phyloP scores from a whole-genome alignment of 2,329 filamentous ascomycete species.

The Aspergillus arachidicola region DNA sequence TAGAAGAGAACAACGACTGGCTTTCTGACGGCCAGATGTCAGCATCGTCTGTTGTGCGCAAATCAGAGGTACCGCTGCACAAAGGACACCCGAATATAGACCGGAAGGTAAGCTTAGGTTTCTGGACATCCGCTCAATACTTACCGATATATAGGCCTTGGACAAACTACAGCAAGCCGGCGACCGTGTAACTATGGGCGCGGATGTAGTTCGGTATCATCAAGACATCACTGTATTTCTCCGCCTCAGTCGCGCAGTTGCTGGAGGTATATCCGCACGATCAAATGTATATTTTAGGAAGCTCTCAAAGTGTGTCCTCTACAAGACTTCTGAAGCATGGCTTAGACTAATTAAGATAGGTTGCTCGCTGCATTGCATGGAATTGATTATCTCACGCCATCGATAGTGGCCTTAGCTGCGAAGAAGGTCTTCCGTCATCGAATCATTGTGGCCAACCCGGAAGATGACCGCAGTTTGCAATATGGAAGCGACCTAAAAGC shows the following conservation, averaged over 20 bases:
- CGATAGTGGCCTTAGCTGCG: slow-evolving; percentile 78
- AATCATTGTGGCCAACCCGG: slow-evolving; percentile 68
- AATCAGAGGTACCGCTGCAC: slow-evolving; percentile 21
- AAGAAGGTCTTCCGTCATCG: slow-evolving; percentile 88
- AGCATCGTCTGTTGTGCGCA: slow-evolving; percentile 41
- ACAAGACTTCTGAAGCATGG: not conserved
- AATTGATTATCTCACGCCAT: slow-evolving; percentile 79
- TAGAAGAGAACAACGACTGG: slow-evolving; percentile 62
- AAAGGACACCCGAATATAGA: slow-evolving; percentile 25
- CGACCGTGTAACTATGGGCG: slow-evolving; percentile 63
- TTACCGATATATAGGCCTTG: slow-evolving; percentile 43
- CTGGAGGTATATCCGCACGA: slow-evolving; percentile 72
- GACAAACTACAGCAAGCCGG: slow-evolving; percentile 62
- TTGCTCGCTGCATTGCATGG: slow-evolving; percentile 77
- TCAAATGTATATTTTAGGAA: slow-evolving; percentile 77
- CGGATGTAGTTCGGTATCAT: slow-evolving; percentile 81
- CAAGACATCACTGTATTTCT: slow-evolving; percentile 87
- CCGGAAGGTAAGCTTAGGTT: slow-evolving; percentile 22
- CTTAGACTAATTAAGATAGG: slow-evolving; percentile 16
- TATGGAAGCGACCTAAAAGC: slow-evolving; percentile 82
- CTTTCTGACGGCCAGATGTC: slow-evolving; percentile 39
- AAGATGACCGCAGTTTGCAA: slow-evolving; percentile 82
- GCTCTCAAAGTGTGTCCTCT: slow-evolving; percentile 55
- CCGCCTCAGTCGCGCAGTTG: slow-evolving; percentile 82
- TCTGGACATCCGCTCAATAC: not conserved